Evolutionary conservation across 495 filamentous ascomycete species (phyloP), one percentile per base, ranked within the genome.

Genomic region (Talaromyces adpressus): DNA sequence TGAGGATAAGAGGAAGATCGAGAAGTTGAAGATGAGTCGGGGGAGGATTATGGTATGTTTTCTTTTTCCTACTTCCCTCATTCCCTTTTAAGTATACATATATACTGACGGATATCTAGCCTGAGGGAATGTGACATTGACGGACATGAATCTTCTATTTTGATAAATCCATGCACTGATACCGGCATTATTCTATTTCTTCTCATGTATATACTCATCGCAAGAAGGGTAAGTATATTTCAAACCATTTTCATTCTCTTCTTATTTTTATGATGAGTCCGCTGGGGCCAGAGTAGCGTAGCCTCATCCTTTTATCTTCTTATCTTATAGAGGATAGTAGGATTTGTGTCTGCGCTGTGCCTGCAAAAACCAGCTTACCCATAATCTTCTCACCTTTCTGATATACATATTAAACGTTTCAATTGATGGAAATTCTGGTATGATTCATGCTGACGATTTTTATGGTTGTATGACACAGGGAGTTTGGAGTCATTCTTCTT

Each of bases 281-380:
- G 80, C 81, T 83, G 79, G 81, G 81, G 81, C 81, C 80, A 84
- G 75, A 83, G 77, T 80, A 84, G 78, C 67, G 73, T 74, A 71
- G 75, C 71, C 74, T 72, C 61, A 65, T 61, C 36, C 18, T 30
- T 51, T n/a, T 30, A 25, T 51, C 9, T 51, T n/a, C n/a, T 36
- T 22, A 32, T 12, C 6, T 8, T 20, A 6, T 4, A 45, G 41
- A 18, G 18, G n/a, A 20, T 49, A 49, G 11, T 49, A 20, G 45
- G 11, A 22, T 20, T 12, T 32, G 27, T 62, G 64, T 52, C 61
- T 64, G 74, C 75, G 71, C 78, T 62, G 74, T 84, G 80, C 66
- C 80, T 83, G 72, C 72, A 78, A 77, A 75, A 65, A 79, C 80
- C 81, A 83, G 81, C 80, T 69, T 68, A 65, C 63, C 63, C 53